Conservation (phyloP, 2,329 filamentous ascomycete genomes). For the Fusarium newnesense region DNA sequence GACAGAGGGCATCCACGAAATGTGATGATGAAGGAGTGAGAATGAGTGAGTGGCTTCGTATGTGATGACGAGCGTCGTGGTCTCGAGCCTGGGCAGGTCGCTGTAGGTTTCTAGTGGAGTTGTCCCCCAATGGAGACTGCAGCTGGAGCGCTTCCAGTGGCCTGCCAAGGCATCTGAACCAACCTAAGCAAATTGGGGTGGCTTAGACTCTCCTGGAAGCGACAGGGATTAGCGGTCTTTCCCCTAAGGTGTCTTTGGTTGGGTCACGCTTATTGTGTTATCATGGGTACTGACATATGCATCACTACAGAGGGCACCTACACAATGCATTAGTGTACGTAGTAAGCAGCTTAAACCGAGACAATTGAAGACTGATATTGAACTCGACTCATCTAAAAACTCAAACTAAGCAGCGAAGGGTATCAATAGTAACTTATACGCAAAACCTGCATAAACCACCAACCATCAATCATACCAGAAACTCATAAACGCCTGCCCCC, state of each 20-base stretch:
- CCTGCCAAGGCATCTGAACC: constrained; percentile 17
- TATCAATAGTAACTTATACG: constrained; percentile 40
- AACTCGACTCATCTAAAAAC: constrained; percentile 25
- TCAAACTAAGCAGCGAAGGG: constrained; percentile 29
- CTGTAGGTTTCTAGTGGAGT: constrained; percentile 30
- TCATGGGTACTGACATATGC: constrained; percentile 19
- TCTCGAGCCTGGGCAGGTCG: constrained; percentile 12
- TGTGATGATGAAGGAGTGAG: constrained; percentile 33
- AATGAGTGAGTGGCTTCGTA: constrained; percentile 26
- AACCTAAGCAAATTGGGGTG: constrained; percentile 37
- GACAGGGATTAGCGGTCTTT: constrained; percentile 30
- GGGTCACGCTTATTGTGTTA: constrained; percentile 13
- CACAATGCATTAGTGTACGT: not conserved
- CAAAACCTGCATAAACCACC: constrained; percentile 20
- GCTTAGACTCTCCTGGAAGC: constrained; percentile 28
- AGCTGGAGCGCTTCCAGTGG: constrained; percentile 21
- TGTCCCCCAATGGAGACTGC: constrained; percentile 14
- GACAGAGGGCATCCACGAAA: constrained; percentile 28
- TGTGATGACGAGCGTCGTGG: constrained; percentile 30
- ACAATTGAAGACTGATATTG: not conserved
- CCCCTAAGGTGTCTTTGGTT: not conserved
- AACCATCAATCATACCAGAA: constrained; percentile 8
- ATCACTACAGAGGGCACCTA: not conserved
- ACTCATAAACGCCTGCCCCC: constrained; percentile 23
- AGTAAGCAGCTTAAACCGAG: not conserved